Evolutionary conservation across 2,329 filamentous ascomycete genomes (phyloP).

Genomic region (Pseudogymnoascus sp.): DNA sequence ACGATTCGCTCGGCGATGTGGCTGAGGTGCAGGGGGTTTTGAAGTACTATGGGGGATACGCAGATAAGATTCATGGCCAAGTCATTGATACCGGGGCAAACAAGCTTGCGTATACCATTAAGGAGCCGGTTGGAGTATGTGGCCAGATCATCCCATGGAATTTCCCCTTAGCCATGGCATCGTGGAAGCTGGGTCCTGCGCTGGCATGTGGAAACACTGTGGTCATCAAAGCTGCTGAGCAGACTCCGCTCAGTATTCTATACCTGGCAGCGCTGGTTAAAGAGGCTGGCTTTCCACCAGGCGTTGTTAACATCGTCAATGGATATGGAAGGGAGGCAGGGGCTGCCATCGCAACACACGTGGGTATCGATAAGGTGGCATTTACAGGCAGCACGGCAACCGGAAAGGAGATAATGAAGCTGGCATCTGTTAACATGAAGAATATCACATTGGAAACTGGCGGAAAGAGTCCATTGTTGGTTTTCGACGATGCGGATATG

Average conservation of each 20-base stretch:
- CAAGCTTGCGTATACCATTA: slow-evolving; percentile 61
- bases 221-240: slow-evolving; percentile 55
- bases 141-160: slow-evolving; percentile 71
- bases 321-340: slow-evolving; percentile 62
- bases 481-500: slow-evolving; percentile 55
- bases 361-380: slow-evolving; percentile 60
- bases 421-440: slow-evolving; percentile 55
- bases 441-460: slow-evolving; percentile 58
- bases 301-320: slow-evolving; percentile 57
- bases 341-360: slow-evolving; percentile 55
- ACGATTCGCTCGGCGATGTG: slow-evolving; percentile 70
- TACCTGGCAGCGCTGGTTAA: slow-evolving; percentile 47
- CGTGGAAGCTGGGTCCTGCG: slow-evolving; percentile 60
- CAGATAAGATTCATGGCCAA: slow-evolving; percentile 65
- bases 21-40: slow-evolving; percentile 60
- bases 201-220: slow-evolving; percentile 53
- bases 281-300: slow-evolving; percentile 58
- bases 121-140: slow-evolving; percentile 61
- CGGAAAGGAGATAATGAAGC: slow-evolving; percentile 57
- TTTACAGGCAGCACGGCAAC: slow-evolving; percentile 59
- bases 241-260: slow-evolving; percentile 52
- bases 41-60: slow-evolving; percentile 74
- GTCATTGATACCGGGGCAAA: slow-evolving; percentile 58
- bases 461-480: slow-evolving; percentile 56
- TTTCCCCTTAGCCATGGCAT: slow-evolving; percentile 59